These are phyloP conservation scores for Geopyxis carbonaria DNA, from an alignment of 495 filamentous ascomycete genomes.

Conservation along the genomic window DNA sequence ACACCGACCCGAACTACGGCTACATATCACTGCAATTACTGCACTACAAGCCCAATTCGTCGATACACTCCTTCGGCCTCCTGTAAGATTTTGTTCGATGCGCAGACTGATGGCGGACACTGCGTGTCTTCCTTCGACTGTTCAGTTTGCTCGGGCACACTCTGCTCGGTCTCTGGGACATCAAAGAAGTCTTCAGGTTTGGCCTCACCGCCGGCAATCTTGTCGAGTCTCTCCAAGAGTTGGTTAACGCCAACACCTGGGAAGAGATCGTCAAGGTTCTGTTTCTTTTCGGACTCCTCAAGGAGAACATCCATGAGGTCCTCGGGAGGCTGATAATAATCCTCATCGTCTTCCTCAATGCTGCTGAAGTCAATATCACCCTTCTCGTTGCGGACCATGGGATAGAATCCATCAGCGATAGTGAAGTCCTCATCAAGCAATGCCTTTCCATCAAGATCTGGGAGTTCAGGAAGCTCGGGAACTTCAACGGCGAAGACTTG, in stretches of 20 bases:
- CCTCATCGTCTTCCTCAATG: slow-evolving; percentile 20
- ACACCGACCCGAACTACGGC: slow-evolving; percentile 6
- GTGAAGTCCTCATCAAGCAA: slow-evolving; percentile 18
- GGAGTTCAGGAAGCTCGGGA: slow-evolving; percentile 47
- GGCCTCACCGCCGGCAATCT: slow-evolving; percentile 21
- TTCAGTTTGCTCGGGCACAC: neutral
- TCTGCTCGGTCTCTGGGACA: slow-evolving; percentile 9
- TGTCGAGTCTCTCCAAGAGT: slow-evolving; percentile 22
- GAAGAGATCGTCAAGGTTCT: slow-evolving; percentile 20
- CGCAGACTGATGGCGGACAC: neutral
- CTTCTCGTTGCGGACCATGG: slow-evolving; percentile 13
- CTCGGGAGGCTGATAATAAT: slow-evolving; percentile 21
- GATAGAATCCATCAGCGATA: slow-evolving; percentile 23
- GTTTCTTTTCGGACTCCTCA: slow-evolving; percentile 9
- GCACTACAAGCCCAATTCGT: slow-evolving; percentile 21
- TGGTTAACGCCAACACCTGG: slow-evolving; percentile 21
- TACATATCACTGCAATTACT: slow-evolving; percentile 7
- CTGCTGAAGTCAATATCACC: slow-evolving; percentile 4
- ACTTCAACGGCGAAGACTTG: slow-evolving; percentile 70
- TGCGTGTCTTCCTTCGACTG: neutral
- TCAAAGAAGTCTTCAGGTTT: slow-evolving; percentile 22
- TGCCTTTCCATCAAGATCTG: slow-evolving; percentile 39
- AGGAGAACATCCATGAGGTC: slow-evolving; percentile 20
- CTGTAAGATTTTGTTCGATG: slow-evolving; percentile 17
- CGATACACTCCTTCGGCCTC: slow-evolving; percentile 22